Conservation (phyloP, 495 filamentous ascomycete genomes). For the Pseudevernia furfuracea region DNA sequence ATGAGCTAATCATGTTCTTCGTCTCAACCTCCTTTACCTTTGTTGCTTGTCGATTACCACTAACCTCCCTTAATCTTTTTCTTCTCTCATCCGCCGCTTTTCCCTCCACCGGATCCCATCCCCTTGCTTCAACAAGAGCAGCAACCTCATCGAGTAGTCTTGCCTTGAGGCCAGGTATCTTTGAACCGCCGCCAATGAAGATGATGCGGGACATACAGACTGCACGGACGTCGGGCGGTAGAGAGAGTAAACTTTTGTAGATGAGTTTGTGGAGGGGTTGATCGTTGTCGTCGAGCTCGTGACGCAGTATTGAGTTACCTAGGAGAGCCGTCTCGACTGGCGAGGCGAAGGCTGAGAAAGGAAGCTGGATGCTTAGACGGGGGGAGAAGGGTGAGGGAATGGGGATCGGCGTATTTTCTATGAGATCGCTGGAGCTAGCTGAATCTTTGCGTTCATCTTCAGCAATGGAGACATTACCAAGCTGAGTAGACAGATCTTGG, state of each 20-base stretch:
- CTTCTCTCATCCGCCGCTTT: conserved; percentile 50
- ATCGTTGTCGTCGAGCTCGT: conserved; percentile 78
- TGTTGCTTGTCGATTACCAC: conserved; percentile 27
- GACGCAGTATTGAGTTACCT: conserved; percentile 40
- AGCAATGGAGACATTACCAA: conserved; percentile 7
- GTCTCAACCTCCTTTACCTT: background rate
- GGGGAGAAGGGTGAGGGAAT: conserved; percentile 42
- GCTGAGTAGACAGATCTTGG: conserved; percentile 6
- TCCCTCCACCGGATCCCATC: conserved; percentile 71
- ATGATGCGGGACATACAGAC: conserved; percentile 86
- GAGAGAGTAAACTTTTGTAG: conserved; percentile 63
- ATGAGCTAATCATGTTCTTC: background rate
- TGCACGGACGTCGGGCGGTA: conserved; percentile 74
- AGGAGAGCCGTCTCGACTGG: conserved; percentile 74
- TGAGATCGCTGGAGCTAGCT: background rate
- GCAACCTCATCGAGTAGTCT: conserved; percentile 71
- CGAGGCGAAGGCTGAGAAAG: conserved; percentile 59
- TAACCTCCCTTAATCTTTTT: conserved; percentile 43
- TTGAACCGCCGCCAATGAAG: conserved; percentile 74
- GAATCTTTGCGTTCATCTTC: conserved; percentile 8
- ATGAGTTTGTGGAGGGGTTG: conserved; percentile 64
- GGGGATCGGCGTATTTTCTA: conserved; percentile 24
- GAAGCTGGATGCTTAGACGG: conserved; percentile 46
- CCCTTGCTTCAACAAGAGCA: conserved; percentile 50
- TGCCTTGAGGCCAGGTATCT: conserved; percentile 71